These are phyloP conservation scores for Stagonosporopsis chrysanthemi DNA, from an alignment of 2,329 filamentous ascomycete genomes.

Conservation along the genomic window DNA sequence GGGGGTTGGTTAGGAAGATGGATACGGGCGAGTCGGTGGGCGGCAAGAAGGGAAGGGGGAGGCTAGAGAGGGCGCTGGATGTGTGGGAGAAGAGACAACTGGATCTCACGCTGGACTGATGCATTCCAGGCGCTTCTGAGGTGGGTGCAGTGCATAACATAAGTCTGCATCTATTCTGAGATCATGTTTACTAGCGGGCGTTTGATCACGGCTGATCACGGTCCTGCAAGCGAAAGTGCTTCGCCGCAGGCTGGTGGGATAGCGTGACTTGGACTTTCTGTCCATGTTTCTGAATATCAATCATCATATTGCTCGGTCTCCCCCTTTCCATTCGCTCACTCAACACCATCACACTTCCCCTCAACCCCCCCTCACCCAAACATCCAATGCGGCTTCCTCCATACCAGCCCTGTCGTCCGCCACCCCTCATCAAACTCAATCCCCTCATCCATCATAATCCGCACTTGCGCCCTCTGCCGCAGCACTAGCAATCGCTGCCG, in stretches of 20 bases:
- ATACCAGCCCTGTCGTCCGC: not conserved
- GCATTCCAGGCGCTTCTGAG: too few species aligned
- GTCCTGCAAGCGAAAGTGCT: constrained; percentile 18
- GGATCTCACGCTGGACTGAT: constrained; percentile 14
- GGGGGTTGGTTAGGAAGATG: constrained; percentile 9
- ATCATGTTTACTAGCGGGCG: constrained; percentile 3
- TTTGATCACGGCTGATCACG: not conserved
- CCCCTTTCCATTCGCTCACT: too few species aligned
- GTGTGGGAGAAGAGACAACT: constrained; percentile 14
- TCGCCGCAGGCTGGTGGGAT: constrained; percentile 3
- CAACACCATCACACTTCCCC: too few species aligned
- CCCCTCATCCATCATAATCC: constrained; percentile 3
- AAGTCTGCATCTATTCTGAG: not conserved
- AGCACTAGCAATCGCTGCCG: too few species aligned
- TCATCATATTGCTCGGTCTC: too few species aligned
- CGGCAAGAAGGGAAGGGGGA: constrained; percentile 1
- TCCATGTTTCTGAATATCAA: not conserved
- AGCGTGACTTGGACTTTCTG: not conserved
- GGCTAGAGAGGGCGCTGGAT: constrained; percentile 11
- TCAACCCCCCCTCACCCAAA: not conserved
- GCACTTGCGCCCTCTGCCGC: not conserved
- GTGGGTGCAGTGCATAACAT: not conserved
- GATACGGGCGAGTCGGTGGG: not conserved
- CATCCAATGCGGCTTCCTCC: constrained; percentile 13
- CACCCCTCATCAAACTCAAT: not conserved